Evolutionary conservation across 148 eudicot species (phyloP), one percentile per base, ranked within the genome.

Genomic region (Rhododendron kiyosumense): DNA sequence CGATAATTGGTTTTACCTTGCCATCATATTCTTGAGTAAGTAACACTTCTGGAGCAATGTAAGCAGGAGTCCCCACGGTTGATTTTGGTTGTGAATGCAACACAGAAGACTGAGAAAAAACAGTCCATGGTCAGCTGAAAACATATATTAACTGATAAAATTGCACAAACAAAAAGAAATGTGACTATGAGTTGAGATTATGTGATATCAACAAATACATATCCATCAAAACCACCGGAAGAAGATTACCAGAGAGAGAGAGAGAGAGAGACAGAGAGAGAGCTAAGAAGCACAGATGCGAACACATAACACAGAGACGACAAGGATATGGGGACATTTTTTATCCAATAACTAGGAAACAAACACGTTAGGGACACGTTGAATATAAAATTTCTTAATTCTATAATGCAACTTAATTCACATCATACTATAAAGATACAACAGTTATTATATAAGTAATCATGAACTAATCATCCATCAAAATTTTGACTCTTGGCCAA

Each of bases 71-170:
- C 46, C 99, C 99, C 89, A 96, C 99, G 10, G 96, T 95, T 52
- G 99, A 96, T 86, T 95, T 96, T 41, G 99, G 99, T 90, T 96
- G 98, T 34, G 99, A 96, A 88, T 96, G 99, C 90, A 95, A 92
- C 80, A 96, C 90, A 18, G 99, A 92, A 45, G 99, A 96, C 99
- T 96, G 93, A 14, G 82, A 65, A 87, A 85, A 90, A 87, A 57
- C 71, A 48, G 45, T 46, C 65, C 74, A 81, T 3, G 73, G 75
- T 81, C 81, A 86, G 77, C 59, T 81, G 24, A 28, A 45, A 6
- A 67, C n/a, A 81, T 24, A 67, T n/a, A 30, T 20, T 26, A 84
- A 77, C 43, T 8, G 69, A 41, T 41, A 49, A 69, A 24, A 38
- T 48, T 52, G 48, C 59, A 52, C 41, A 76, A 10, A 38, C 36